Percentiles rank a stretch among this genome's conserved stretches.
Evolutionary conservation across 331 rosid genomes (phyloP).

Genomic region (Acacia pycnantha): DNA sequence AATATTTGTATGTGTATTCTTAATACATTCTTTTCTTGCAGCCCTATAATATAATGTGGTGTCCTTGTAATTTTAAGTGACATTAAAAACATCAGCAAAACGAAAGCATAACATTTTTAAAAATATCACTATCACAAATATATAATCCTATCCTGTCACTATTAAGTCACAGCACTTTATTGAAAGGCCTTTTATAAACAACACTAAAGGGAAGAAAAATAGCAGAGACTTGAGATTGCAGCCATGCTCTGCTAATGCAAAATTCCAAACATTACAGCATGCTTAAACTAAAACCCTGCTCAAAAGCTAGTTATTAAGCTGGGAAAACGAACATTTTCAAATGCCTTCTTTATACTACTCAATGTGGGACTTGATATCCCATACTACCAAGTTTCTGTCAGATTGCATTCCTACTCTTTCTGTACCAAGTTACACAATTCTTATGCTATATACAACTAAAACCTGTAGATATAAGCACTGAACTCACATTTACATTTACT

Average conservation of each 20-base stretch:
- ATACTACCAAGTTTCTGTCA: too few species aligned
- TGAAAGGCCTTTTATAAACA: neutral
- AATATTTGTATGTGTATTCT: too few species aligned
- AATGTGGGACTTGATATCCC: too few species aligned
- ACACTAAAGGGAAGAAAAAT: neutral
- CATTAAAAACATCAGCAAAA: too few species aligned
- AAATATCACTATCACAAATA: too few species aligned
- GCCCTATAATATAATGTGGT: neutral
- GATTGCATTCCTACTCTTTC: neutral
- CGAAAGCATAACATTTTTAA: neutral
- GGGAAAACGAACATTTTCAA: neutral
- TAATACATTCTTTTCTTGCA: neutral
- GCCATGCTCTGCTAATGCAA: neutral
- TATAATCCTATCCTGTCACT: too few species aligned
- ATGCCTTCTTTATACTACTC: too few species aligned
- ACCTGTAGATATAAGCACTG: neutral
- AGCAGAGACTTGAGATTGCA: neutral
- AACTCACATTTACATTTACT: constrained; percentile 23
- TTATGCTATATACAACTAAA: neutral
- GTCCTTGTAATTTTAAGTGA: too few species aligned
- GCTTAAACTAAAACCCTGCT: neutral
- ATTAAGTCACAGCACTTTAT: neutral
- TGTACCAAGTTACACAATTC: neutral
- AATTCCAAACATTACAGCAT: neutral
- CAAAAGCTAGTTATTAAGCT: neutral